Evolutionary conservation across 108 stramenopile species (phyloP).

Genomic region (Skeletonema tropicum): DNA sequence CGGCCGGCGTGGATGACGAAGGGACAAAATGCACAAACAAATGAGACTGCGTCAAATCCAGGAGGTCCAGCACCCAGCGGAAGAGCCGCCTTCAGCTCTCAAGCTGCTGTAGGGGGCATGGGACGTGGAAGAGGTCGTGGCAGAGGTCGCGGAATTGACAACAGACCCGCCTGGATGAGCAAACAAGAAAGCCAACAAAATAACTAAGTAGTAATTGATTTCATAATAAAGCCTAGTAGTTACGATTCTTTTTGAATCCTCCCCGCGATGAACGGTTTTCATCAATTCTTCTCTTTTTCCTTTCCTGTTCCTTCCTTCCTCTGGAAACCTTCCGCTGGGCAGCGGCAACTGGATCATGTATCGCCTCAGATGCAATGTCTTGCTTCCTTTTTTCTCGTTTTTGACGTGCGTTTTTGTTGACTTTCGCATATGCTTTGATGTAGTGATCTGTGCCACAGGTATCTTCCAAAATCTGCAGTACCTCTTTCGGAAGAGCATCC

Average conservation of each 20-base stretch:
- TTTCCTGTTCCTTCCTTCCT: slow-evolving; percentile 68
- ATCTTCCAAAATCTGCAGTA: slow-evolving; percentile 77
- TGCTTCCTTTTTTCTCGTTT: slow-evolving; percentile 79
- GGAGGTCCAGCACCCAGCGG: background rate
- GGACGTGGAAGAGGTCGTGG: background rate
- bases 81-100: background rate
- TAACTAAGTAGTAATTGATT: background rate
- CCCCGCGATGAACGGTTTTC: slow-evolving; percentile 61
- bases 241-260: slow-evolving; percentile 34
- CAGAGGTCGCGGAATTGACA: background rate
- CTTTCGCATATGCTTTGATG: slow-evolving; percentile 68
- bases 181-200: background rate
- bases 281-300: slow-evolving; percentile 71
- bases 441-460: slow-evolving; percentile 63
- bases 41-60: background rate
- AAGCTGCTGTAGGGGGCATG: background rate
- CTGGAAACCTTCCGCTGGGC: slow-evolving; percentile 77
- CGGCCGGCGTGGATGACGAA: slow-evolving; percentile 10
- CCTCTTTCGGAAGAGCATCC: slow-evolving; percentile 69
- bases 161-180: slow-evolving; percentile 4
- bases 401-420: slow-evolving; percentile 67
- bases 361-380: slow-evolving; percentile 64
- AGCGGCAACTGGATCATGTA: slow-evolving; percentile 68
- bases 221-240: slow-evolving; percentile 10
- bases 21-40: background rate